Base-by-base conservation (phyloP, 257 asterid genomes). In the Lycium barbarum region DNA sequence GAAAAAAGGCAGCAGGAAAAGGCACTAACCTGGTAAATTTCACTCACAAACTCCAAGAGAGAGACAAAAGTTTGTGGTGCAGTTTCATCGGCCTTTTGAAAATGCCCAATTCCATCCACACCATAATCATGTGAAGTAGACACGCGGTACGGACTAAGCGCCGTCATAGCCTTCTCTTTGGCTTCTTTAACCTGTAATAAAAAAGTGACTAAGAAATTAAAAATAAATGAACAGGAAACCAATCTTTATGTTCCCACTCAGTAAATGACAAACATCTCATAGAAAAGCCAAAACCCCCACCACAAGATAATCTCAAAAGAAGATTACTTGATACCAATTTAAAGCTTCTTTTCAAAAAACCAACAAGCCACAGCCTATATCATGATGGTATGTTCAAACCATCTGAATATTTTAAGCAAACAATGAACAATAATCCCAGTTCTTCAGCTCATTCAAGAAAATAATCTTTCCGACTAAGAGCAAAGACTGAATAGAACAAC, bases 41-140 rank as follows among this genome's bases (percentile, higher is more conserved):
- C 99, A 92, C 97, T 91, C 86, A 97, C 95, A 89, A 97, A 95
- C 95, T 94, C 98, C 89, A 97, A 88, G 79, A 97, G 92, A 80
- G 97, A 95, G 83, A 95, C 91, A 90, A 93, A 97, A 85, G 97
- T 90, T 87, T 92, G 97, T 38, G 85, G 87, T 20, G 89, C 90
- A 85, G 87, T 84, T 82, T 88, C 95, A 87, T 78, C 47, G 83
- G 90, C 85, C 87, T 91, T 95, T 33, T 87, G 96, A 80, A 92
- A 84, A 88, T 78, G 90, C 26, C 84, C 88, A 86, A 91, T 87
- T 84, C 91, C 89, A 84, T 92, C 98, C 70, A 86, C 84, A 89
- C 86, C 88, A 88, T 88, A 92, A 89, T 87, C 91, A 85, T 91
- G 97, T 22, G 90, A 83, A 83, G 87, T 71, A 82, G 92, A 79